A percentile compares a stretch with the other conserved stretches of the same genome.
Evolutionary conservation across 345 rosid species (phyloP).

Genomic region (Diplotaxis tenuifolia): DNA sequence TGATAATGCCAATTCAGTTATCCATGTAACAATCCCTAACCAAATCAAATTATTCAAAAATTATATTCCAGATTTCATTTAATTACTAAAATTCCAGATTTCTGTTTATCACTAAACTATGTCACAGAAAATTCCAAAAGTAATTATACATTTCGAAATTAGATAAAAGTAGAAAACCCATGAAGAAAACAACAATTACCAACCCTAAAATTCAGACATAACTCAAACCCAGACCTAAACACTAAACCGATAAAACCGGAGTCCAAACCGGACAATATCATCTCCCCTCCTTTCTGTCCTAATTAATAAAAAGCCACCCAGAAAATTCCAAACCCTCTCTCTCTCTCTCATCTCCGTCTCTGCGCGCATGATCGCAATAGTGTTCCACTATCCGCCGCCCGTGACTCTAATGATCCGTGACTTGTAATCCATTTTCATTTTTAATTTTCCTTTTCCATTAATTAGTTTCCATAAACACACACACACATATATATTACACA

Average conservation of each 20-base stretch:
- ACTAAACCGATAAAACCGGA: constrained; percentile 21
- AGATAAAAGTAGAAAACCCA: not conserved
- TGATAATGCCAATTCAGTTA: constrained; percentile 1
- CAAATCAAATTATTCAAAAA: not conserved
- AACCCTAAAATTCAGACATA: not conserved
- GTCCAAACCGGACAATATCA: constrained; percentile 14
- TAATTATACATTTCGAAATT: not conserved
- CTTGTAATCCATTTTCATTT: constrained; percentile 25
- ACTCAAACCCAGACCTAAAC: not conserved
- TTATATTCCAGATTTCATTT: not conserved
- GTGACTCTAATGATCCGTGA: constrained; percentile 39
- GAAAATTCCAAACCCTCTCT: constrained; percentile 26
- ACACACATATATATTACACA: constrained; percentile 5
- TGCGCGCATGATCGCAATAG: constrained; percentile 37
- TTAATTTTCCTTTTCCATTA: too few species aligned
- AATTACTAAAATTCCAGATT: not conserved
- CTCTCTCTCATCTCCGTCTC: constrained; percentile 20
- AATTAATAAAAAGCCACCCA: not conserved
- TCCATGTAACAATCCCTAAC: not conserved
- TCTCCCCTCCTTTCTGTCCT: not conserved
- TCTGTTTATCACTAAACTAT: too few species aligned
- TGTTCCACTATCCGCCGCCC: constrained; percentile 33
- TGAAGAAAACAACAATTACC: not conserved
- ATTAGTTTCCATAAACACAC: not conserved
- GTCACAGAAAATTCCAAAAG: not conserved